These are phyloP conservation scores for Salvia rosmarinus DNA, from an alignment of 257 asterid species.

Conservation along the genomic window DNA sequence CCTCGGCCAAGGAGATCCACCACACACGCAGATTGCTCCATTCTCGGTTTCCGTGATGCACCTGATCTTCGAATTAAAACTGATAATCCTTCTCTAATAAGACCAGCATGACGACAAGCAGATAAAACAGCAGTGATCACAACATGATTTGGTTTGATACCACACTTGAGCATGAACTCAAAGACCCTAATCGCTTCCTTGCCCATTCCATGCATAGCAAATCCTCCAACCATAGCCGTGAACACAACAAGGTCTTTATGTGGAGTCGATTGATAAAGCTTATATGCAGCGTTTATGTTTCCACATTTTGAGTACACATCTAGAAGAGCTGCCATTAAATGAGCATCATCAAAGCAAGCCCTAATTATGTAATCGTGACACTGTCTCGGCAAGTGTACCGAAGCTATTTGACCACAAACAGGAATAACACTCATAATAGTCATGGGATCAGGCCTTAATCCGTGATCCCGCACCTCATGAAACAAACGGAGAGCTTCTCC, in stretches of 20 bases:
- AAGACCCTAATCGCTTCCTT: constrained; percentile 58
- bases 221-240: constrained; percentile 88
- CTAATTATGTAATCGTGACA: constrained; percentile 66
- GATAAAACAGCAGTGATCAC: constrained; percentile 72
- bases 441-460: constrained; percentile 65
- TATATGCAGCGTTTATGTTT: constrained; percentile 56
- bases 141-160: constrained; percentile 68
- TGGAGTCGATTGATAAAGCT: constrained; percentile 60
- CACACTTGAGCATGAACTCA: constrained; percentile 60
- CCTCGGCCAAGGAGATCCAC: constrained; percentile 86
- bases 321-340: constrained; percentile 62
- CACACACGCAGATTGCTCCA: constrained; percentile 82
- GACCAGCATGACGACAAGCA: constrained; percentile 88
- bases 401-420: constrained; percentile 69
- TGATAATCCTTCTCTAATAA: constrained; percentile 64
- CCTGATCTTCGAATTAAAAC: constrained; percentile 59
- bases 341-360: constrained; percentile 57
- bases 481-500: constrained; percentile 57
- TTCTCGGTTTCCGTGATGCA: constrained; percentile 58
- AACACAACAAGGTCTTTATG: constrained; percentile 66
- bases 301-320: constrained; percentile 83
- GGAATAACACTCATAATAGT: constrained; percentile 69
- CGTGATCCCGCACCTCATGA: constrained; percentile 54
- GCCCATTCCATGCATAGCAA: constrained; percentile 88
- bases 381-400: constrained; percentile 67